phyloP scores from a whole-genome alignment of 495 filamentous ascomycete species.

The Trichoderma parareesei region DNA sequence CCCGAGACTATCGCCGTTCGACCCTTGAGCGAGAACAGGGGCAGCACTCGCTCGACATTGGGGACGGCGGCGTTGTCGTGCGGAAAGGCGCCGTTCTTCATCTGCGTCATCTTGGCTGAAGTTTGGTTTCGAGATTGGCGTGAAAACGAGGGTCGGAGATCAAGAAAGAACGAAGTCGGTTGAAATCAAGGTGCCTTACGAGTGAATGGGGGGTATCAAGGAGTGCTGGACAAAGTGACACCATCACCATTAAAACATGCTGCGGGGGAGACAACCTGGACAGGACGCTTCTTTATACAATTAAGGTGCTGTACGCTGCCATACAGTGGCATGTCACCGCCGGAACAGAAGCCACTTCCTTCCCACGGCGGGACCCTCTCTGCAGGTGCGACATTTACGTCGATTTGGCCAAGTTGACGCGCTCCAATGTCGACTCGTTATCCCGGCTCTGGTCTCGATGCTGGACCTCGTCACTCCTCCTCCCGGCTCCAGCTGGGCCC shows the following conservation, averaged over 20 bases:
- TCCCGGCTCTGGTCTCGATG: neutral
- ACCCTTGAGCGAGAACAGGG: slow-evolving; percentile 77
- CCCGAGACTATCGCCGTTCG: slow-evolving; percentile 81
- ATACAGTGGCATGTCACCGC: slow-evolving; percentile 14
- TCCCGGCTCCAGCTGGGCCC: neutral
- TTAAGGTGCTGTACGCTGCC: slow-evolving; percentile 16
- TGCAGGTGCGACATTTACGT: slow-evolving; percentile 5
- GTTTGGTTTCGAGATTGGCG: neutral
- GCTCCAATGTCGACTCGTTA: slow-evolving; percentile 9
- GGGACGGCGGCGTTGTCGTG: slow-evolving; percentile 56
- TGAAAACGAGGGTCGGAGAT: no score
- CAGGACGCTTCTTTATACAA: neutral
- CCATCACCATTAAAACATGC: no score
- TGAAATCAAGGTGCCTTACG: no score
- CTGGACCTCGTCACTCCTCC: neutral
- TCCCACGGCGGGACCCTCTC: neutral
- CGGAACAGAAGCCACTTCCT: no score
- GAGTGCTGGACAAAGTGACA: no score
- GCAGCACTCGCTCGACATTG: slow-evolving; percentile 52
- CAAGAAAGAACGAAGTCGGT: no score
- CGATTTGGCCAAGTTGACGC: neutral
- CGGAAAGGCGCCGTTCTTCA: slow-evolving; percentile 47
- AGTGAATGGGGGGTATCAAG: no score
- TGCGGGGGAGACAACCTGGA: neutral
- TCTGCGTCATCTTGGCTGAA: slow-evolving; percentile 31